Percentiles rank a stretch among this genome's conserved stretches.
Evolutionary conservation across 495 filamentous ascomycete species (phyloP).

Genomic region (Trichoderma reesei): DNA sequence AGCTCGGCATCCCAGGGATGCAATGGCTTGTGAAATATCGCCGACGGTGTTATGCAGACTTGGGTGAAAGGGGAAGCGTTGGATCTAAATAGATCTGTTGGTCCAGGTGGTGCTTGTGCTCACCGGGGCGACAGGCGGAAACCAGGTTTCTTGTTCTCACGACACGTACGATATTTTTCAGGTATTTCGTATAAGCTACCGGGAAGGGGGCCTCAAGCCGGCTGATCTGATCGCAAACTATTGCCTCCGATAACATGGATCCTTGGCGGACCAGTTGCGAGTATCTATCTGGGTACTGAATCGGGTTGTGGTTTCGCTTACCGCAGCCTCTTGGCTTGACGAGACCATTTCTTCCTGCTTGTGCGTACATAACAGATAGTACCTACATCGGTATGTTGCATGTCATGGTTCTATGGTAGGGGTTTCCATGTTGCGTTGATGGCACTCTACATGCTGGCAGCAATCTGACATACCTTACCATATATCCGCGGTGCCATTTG

Average conservation of each 20-base stretch:
- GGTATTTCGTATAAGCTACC: neutral
- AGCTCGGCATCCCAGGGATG: no score
- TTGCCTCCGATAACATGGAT: neutral
- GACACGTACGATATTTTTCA: neutral
- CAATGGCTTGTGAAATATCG: neutral
- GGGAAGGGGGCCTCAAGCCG: neutral
- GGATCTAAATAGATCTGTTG: neutral
- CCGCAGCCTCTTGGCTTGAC: neutral
- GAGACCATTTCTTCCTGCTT: neutral
- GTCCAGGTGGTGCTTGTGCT: neutral
- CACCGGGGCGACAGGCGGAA: neutral
- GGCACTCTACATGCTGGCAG: neutral
- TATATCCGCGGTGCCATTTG: neutral
- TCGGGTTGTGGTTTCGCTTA: neutral
- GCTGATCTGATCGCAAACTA: neutral
- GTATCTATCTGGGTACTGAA: neutral
- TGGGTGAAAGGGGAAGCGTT: neutral
- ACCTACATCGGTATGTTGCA: no score
- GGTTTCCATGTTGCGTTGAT: neutral
- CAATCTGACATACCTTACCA: neutral
- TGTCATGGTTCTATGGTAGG: no score
- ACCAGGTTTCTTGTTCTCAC: neutral
- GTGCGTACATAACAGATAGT: neutral
- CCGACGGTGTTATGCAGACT: neutral
- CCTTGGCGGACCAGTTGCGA: neutral